A percentile compares a stretch with the other conserved stretches of the same genome.
phyloP scores from a whole-genome alignment of 352 stramenopile species.

The Globisporangium cylindrosporum region DNA sequence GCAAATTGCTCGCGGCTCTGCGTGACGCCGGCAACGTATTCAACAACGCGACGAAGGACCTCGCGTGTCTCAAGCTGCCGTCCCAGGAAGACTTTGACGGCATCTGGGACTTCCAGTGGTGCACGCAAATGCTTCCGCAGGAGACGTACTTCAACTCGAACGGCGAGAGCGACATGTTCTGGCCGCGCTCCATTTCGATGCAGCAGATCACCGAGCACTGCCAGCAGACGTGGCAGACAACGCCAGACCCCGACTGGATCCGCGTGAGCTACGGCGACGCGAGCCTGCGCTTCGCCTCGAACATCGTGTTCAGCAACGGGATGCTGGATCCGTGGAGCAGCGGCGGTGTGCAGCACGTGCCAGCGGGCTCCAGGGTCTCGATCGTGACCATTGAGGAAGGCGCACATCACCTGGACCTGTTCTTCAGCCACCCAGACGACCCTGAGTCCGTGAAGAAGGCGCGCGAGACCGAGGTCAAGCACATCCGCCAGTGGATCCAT shows the following conservation, averaged over 20 bases:
- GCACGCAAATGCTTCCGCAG: slow-evolving; percentile 89
- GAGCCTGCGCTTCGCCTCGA: slow-evolving; percentile 65
- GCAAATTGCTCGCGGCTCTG: slow-evolving; percentile 44
- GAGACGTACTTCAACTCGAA: slow-evolving; percentile 89
- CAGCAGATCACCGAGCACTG: slow-evolving; percentile 62
- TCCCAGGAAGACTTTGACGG: slow-evolving; percentile 72
- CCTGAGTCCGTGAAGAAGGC: slow-evolving; percentile 70
- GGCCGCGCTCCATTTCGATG: slow-evolving; percentile 62
- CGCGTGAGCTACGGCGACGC: slow-evolving; percentile 73
- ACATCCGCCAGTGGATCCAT: slow-evolving; percentile 85
- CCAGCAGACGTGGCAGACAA: slow-evolving; percentile 57
- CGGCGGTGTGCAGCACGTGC: slow-evolving; percentile 74
- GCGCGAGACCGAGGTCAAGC: slow-evolving; percentile 68
- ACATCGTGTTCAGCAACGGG: slow-evolving; percentile 96
- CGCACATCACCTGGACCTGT: slow-evolving; percentile 91
- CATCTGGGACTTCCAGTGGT: slow-evolving; percentile 93
- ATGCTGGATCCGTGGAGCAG: slow-evolving; percentile 92
- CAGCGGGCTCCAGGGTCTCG: slow-evolving; percentile 48
- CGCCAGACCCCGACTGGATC: slow-evolving; percentile 72
- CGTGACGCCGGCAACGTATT: slow-evolving; percentile 80
- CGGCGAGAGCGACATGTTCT: slow-evolving; percentile 92
- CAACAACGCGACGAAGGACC: slow-evolving; percentile 83
- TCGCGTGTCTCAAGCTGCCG: slow-evolving; percentile 73
- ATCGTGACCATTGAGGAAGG: slow-evolving; percentile 77
- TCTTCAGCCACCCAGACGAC: slow-evolving; percentile 90